Conservation (phyloP, 2,329 filamentous ascomycete species). For the Blastomyces silverae region DNA sequence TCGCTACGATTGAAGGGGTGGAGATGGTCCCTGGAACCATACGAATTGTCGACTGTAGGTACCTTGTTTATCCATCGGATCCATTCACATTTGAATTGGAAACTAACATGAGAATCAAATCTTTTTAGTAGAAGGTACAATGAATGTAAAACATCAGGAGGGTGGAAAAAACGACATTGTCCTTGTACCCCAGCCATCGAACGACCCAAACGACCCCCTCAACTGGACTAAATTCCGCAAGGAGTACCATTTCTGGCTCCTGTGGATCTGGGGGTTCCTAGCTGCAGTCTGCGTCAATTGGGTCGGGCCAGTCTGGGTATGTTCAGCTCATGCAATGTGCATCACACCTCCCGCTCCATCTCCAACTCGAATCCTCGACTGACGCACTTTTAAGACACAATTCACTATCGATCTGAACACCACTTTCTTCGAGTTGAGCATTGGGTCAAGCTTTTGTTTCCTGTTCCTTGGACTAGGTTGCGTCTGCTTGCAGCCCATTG, state of each 20-base stretch:
- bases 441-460: conserved; percentile 17
- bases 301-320: conserved; percentile 20
- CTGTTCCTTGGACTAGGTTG: conserved; percentile 20
- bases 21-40: conserved; percentile 21
- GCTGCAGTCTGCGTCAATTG: conserved; percentile 20
- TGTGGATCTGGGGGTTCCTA: conserved; percentile 22
- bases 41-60: conserved; percentile 21
- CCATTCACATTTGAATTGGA: background rate
- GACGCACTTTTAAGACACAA: conserved; percentile 15
- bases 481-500: conserved; percentile 18
- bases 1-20: conserved; percentile 18
- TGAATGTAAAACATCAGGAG: conserved; percentile 20
- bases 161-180: conserved; percentile 23
- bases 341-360: background rate
- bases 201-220: conserved; percentile 36
- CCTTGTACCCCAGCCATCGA: conserved; percentile 36
- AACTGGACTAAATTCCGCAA: conserved; percentile 31
- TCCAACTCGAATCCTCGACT: background rate
- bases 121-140: conserved; percentile 18
- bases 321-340: conserved; percentile 5
- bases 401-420: conserved; percentile 19
- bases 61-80: background rate
- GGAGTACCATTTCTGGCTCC: conserved; percentile 22
- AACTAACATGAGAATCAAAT: background rate
- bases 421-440: conserved; percentile 16